Base-by-base conservation (phyloP, 306 rosid species). In the Glycine tomentella region DNA sequence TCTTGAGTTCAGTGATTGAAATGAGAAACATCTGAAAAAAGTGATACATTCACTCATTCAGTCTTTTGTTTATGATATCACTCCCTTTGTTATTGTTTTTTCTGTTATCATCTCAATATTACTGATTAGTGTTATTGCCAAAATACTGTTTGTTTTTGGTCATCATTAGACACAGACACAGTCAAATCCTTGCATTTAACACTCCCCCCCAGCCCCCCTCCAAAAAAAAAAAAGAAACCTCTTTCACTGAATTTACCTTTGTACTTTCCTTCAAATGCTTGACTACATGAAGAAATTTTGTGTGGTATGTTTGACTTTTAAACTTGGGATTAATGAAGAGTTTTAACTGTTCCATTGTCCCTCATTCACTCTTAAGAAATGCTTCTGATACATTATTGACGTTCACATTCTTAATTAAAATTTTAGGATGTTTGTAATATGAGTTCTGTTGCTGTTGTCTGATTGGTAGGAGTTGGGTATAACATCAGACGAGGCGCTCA, bases 401-500 rank as follows among this genome's bases (percentile, higher is more conserved):
- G 9, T 69, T 69, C 20, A 57, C 12, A 42, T 79, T 69, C 61
- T 70, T 69, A 9, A 68, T 44, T n/a, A 6, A 58, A 63, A 44
- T 17, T 75, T 57, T 57, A 77, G 78, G 15, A 72, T 62, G 20
- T 46, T 3, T 58, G 50, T 20, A 9, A 64, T 58, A 7, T 62
- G 31, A 64, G n/a, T 64, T 68, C 75, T 33, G 75, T 66, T 56
- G 40, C 8, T 65, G 46, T 40, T 56, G 67, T 14, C 61, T 65
- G 11, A 66, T 69, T 76, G 45, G 76, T 79, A 95, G 99, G 98
- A 95, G 87, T 89, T 90, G 81, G 94, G 86, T 76, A 93, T 95
- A 85, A 93, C 99, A 73, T 95, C 99, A 20, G 98, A 95, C 16
- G 98, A 95, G 92, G 99, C 99, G 65, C 86, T 95, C 88, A 95